phyloP scores from a whole-genome alignment of 345 rosid genomes.

The Anacardium occidentale region DNA sequence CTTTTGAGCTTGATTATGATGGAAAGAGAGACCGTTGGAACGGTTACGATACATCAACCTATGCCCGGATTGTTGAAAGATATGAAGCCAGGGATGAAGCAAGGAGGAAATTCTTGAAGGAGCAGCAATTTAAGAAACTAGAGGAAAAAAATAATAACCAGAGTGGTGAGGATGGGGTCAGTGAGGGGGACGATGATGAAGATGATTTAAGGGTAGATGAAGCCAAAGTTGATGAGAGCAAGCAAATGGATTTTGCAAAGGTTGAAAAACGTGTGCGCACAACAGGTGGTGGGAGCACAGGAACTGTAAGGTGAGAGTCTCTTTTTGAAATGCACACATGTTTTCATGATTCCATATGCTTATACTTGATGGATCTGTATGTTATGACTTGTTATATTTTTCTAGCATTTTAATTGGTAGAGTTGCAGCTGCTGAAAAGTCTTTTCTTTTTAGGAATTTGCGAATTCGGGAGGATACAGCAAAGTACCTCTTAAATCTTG shows the following conservation, averaged over 20 bases:
- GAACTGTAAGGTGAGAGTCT: slow-evolving; percentile 72
- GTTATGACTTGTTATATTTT: neutral
- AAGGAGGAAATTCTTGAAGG: slow-evolving; percentile 65
- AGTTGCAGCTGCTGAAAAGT: slow-evolving; percentile 7
- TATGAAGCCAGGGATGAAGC: slow-evolving; percentile 88
- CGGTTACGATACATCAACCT: slow-evolving; percentile 76
- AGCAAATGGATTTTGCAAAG: slow-evolving; percentile 97
- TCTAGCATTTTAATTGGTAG: neutral
- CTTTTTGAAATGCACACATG: neutral
- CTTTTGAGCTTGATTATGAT: slow-evolving; percentile 87
- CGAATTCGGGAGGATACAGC: slow-evolving; percentile 83
- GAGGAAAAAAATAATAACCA: slow-evolving; percentile 72
- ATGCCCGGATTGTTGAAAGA: slow-evolving; percentile 67
- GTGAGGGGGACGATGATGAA: slow-evolving; percentile 66
- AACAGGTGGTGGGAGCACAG: slow-evolving; percentile 98
- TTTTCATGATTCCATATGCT: neutral
- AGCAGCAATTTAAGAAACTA: slow-evolving; percentile 76
- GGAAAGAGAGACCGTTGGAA: slow-evolving; percentile 94
- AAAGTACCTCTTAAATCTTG: slow-evolving; percentile 70
- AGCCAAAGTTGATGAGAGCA: slow-evolving; percentile 90
- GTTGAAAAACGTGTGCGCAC: slow-evolving; percentile 99
- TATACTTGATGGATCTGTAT: neutral
- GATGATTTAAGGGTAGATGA: slow-evolving; percentile 85
- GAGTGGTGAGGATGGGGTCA: slow-evolving; percentile 29
- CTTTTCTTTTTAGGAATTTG: slow-evolving; percentile 27